phyloP scores from a whole-genome alignment of 352 stramenopile genomes.

The Phytophthora foliorum region DNA sequence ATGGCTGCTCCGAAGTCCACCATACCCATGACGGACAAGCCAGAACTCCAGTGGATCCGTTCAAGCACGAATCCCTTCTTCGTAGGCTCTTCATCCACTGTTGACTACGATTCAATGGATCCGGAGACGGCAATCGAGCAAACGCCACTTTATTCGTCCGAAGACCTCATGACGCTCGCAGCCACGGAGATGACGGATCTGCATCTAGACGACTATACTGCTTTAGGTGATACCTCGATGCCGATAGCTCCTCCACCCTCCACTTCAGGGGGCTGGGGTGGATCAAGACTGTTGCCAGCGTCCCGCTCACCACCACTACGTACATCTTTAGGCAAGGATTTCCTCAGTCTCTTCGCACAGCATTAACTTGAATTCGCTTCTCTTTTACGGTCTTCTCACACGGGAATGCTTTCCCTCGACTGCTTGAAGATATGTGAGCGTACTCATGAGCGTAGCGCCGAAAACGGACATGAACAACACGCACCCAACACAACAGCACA shows the following conservation, averaged over 20 bases:
- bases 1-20: slow-evolving; percentile 10
- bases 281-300: slow-evolving; percentile 19
- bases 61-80: slow-evolving; percentile 71
- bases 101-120: slow-evolving; percentile 70
- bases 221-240: slow-evolving; percentile 23
- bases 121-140: slow-evolving; percentile 72
- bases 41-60: slow-evolving; percentile 61
- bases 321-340: slow-evolving; percentile 81
- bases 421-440: slow-evolving; percentile 64
- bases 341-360: slow-evolving; percentile 84
- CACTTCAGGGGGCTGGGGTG: slow-evolving; percentile 7
- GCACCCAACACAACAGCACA: slow-evolving; percentile 69
- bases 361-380: slow-evolving; percentile 46
- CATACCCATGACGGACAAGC: slow-evolving; percentile 21
- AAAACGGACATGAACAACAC: slow-evolving; percentile 74
- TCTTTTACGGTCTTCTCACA: slow-evolving; percentile 1
- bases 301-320: slow-evolving; percentile 51
- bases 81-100: slow-evolving; percentile 15
- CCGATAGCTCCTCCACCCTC: slow-evolving; percentile 14
- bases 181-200: slow-evolving; percentile 70
- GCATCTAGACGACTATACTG: slow-evolving; percentile 73
- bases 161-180: slow-evolving; percentile 64
- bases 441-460: slow-evolving; percentile 83
- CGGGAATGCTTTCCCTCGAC: slow-evolving; percentile 11
- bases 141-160: slow-evolving; percentile 65